Conservation (phyloP, 192 early-diverging fungal genomes). For the Radiomyces spectabilis region DNA sequence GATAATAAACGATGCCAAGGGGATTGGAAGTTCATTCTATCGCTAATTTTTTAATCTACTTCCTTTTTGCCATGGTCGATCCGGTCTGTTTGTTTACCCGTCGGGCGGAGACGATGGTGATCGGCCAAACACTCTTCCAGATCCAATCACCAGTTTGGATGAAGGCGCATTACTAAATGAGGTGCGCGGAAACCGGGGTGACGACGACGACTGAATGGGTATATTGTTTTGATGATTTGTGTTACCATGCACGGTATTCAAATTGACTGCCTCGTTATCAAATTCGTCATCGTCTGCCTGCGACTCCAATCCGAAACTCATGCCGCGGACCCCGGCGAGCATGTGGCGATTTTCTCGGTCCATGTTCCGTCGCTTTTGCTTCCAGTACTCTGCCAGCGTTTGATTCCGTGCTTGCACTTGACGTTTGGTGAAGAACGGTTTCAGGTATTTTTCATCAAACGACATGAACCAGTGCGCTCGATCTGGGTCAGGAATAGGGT, state of each 20-base stretch:
- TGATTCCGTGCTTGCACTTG: conserved; percentile 24
- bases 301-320: background rate
- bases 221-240: background rate
- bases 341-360: conserved; percentile 18
- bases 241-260: conserved; percentile 11
- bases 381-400: conserved; percentile 25
- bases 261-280: conserved; percentile 5
- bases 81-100: background rate
- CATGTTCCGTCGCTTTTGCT: conserved; percentile 24
- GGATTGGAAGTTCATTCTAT: background rate
- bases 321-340: conserved; percentile 15
- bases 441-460: conserved; percentile 74
- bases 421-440: conserved; percentile 65
- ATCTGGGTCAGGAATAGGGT: conserved; percentile 32
- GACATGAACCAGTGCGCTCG: conserved; percentile 76
- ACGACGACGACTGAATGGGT: too few species aligned
- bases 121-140: conserved; percentile 27
- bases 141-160: conserved; percentile 11
- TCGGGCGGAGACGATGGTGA: conserved; percentile 10
- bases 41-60: too few species aligned
- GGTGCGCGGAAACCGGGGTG: background rate
- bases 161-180: conserved; percentile 1
- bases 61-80: too few species aligned
- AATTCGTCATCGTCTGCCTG: background rate
- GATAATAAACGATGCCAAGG: too few species aligned